Conservation (phyloP, 768 basidiomycete species). For the Termitomyces sp. region DNA sequence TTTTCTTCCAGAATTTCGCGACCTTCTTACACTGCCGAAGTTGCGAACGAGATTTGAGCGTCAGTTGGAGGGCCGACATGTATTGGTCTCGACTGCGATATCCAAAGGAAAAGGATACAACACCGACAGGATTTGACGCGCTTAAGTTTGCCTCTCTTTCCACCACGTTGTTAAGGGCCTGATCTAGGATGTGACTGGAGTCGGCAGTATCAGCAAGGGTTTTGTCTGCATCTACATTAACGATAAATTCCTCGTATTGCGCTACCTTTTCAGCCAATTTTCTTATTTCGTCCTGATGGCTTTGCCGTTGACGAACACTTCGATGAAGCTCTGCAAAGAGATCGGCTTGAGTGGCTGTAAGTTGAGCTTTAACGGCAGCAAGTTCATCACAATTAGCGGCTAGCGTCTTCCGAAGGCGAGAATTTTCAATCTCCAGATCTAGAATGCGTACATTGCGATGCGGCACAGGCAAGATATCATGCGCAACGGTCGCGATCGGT, state of each 20-base stretch:
- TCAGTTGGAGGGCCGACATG: slow-evolving; percentile 38
- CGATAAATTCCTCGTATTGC: slow-evolving; percentile 5
- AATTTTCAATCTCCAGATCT: slow-evolving; percentile 9
- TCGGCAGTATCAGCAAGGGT: neutral
- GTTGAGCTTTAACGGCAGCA: slow-evolving; percentile 4
- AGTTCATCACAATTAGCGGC: slow-evolving; percentile 3
- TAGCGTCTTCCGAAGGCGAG: slow-evolving; percentile 1
- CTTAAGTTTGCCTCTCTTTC: slow-evolving; percentile 1
- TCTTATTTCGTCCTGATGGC: slow-evolving; percentile 4
- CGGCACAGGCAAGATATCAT: neutral
- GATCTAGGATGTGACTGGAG: slow-evolving; percentile 3
- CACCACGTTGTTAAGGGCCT: slow-evolving; percentile 5
- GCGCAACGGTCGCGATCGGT: slow-evolving; percentile 7
- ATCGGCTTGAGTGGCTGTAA: slow-evolving; percentile 10
- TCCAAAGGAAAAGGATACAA: slow-evolving; percentile 14
- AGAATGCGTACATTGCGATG: slow-evolving; percentile 9
- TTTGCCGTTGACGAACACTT: slow-evolving; percentile 5
- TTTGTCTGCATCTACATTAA: neutral
- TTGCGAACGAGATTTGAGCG: slow-evolving; percentile 37
- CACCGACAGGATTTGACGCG: neutral
- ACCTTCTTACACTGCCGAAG: slow-evolving; percentile 40
- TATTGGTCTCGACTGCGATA: slow-evolving; percentile 36
- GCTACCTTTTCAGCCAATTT: slow-evolving; percentile 4
- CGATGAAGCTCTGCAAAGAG: slow-evolving; percentile 13
- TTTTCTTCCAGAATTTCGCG: slow-evolving; percentile 38